Evolutionary conservation across 2,329 filamentous ascomycete species (phyloP).

Genomic region (Xylariaceae sp.): DNA sequence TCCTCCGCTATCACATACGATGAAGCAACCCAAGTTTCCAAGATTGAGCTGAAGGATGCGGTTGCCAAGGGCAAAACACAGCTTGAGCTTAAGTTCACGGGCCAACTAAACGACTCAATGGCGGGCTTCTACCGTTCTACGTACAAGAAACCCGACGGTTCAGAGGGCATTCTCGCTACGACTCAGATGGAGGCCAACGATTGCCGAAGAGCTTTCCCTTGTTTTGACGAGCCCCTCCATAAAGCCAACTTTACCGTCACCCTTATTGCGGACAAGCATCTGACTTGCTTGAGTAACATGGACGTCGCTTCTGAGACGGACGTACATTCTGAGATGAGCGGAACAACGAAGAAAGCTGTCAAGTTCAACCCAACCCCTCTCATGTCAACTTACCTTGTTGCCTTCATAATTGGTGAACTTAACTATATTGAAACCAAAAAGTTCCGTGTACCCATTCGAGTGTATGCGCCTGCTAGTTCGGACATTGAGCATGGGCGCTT

Average conservation of each 20-base stretch:
- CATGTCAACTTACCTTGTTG: conserved; percentile 96
- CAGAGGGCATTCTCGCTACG: conserved; percentile 81
- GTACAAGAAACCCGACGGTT: conserved; percentile 83
- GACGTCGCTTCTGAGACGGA: conserved; percentile 83
- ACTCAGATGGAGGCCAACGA: conserved; percentile 98
- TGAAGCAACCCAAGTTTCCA: conserved; percentile 80
- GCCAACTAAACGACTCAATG: conserved; percentile 88
- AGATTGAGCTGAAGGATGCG: conserved; percentile 75
- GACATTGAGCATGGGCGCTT: conserved; percentile 91
- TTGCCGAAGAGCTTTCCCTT: conserved; percentile 89
- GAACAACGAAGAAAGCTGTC: conserved; percentile 78
- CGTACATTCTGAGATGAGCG: conserved; percentile 66
- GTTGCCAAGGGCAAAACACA: conserved; percentile 79
- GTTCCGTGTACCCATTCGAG: conserved; percentile 89
- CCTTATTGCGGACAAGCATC: conserved; percentile 84
- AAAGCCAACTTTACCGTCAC: conserved; percentile 94
- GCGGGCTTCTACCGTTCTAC: conserved; percentile 96
- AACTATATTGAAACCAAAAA: conserved; percentile 91
- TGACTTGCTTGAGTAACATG: conserved; percentile 97
- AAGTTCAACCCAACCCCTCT: conserved; percentile 90
- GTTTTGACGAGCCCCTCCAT: conserved; percentile 93
- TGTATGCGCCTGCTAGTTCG: conserved; percentile 90
- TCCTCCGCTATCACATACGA: conserved; percentile 74
- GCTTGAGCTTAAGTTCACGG: conserved; percentile 77
- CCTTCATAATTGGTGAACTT: conserved; percentile 92